These are phyloP conservation scores for Ascochyta fabae DNA, from an alignment of 2,329 filamentous ascomycete species.

Conservation along the genomic window DNA sequence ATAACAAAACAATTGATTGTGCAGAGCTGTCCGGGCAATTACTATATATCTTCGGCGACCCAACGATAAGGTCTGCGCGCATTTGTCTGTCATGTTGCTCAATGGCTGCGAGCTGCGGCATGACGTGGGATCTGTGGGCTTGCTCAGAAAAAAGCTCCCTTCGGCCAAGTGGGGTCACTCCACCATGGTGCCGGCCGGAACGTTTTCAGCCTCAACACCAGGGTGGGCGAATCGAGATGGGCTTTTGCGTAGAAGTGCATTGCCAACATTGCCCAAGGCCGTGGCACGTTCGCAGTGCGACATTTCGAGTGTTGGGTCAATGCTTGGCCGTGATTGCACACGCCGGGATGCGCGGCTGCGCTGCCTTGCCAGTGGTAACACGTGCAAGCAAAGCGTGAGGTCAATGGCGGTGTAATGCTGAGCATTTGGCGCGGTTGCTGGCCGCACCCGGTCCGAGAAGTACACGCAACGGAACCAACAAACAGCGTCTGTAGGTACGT, in stretches of 20 bases:
- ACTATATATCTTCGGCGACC: slow-evolving; percentile 14
- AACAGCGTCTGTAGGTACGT: no score
- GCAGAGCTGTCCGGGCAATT: slow-evolving; percentile 7
- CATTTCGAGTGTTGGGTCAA: background rate
- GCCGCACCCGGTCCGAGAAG: slow-evolving; percentile 1
- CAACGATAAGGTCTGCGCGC: slow-evolving; percentile 15
- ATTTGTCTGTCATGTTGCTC: slow-evolving; percentile 6
- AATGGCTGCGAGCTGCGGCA: slow-evolving; percentile 15
- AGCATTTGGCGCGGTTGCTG: background rate
- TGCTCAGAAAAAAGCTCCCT: slow-evolving; percentile 2
- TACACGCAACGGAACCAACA: background rate
- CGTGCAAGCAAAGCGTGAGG: slow-evolving; percentile 2
- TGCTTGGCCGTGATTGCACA: background rate
- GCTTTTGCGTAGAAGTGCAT: background rate
- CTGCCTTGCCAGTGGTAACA: background rate
- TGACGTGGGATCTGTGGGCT: slow-evolving; percentile 16
- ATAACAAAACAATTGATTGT: slow-evolving; percentile 1
- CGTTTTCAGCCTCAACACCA: slow-evolving; percentile 19
- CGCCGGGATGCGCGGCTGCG: background rate
- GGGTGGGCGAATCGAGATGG: slow-evolving; percentile 7
- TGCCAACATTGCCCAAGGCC: background rate
- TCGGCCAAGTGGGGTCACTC: slow-evolving; percentile 14
- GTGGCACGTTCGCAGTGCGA: background rate
- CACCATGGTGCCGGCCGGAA: slow-evolving; percentile 9
- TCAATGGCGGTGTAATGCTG: slow-evolving; percentile 1